Evolutionary conservation across 371 early-diverging fungal species (phyloP).

Genomic region (Zancudomyces culisetae): DNA sequence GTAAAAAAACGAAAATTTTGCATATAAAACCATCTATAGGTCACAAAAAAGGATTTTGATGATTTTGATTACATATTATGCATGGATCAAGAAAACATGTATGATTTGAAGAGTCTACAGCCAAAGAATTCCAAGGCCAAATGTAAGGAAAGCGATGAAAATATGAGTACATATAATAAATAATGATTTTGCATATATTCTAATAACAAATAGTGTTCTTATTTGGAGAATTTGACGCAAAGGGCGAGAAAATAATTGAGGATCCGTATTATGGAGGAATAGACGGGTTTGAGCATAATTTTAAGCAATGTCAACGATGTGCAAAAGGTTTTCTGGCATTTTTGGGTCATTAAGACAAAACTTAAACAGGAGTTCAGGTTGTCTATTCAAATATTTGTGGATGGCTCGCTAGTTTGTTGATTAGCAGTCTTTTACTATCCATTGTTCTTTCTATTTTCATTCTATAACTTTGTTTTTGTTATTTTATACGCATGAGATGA

Average conservation of each 20-base stretch:
- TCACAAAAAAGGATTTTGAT: conserved; percentile 36
- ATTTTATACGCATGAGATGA: too few relatives aligned
- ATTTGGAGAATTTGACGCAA: conserved; percentile 75
- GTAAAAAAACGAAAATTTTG: too few relatives aligned
- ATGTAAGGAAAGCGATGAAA: too few relatives aligned
- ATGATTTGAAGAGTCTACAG: conserved; percentile 32
- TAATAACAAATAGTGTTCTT: conserved; percentile 43
- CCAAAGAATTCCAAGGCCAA: conserved; percentile 21
- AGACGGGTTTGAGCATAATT: conserved; percentile 73
- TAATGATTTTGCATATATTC: too few relatives aligned
- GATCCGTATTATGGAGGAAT: conserved; percentile 81
- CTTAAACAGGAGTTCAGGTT: too few relatives aligned
- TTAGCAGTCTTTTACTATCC: too few relatives aligned
- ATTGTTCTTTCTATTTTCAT: too few relatives aligned
- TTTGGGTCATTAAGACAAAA: conserved; percentile 23
- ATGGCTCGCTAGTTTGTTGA: too few relatives aligned
- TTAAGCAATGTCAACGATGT: conserved; percentile 56
- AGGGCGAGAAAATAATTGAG: conserved; percentile 52
- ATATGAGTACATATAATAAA: too few relatives aligned
- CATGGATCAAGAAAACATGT: conserved; percentile 63
- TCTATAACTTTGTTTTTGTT: too few relatives aligned
- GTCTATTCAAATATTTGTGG: too few relatives aligned
- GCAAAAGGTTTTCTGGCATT: conserved; percentile 37
- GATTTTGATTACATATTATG: conserved; percentile 72
- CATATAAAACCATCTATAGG: too few relatives aligned